Percentiles rank a stretch among this genome's conserved stretches.
Evolutionary conservation across 2,329 filamentous ascomycete genomes (phyloP).

Genomic region (Calycina herbarum): DNA sequence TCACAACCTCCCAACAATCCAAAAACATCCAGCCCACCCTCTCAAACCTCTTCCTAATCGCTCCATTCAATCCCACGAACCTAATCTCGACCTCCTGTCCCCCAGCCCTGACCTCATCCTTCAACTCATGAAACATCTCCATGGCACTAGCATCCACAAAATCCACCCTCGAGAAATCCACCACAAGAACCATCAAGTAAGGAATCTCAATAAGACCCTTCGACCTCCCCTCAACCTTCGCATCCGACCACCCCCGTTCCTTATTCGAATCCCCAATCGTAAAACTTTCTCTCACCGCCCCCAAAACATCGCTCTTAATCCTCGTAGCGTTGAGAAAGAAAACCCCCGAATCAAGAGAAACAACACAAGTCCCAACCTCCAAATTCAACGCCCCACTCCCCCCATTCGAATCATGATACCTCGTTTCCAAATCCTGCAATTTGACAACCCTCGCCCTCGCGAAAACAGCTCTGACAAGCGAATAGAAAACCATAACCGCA

Average conservation of each 20-base stretch:
- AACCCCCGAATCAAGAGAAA: not conserved
- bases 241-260: slow-evolving; percentile 8
- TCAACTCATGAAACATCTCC: slow-evolving; percentile 20
- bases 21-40: slow-evolving; percentile 21
- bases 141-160: slow-evolving; percentile 22
- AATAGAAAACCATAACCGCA: slow-evolving; percentile 19
- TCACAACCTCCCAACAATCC: slow-evolving; percentile 3
- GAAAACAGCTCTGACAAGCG: slow-evolving; percentile 18
- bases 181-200: slow-evolving; percentile 11
- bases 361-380: not conserved
- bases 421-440: not conserved
- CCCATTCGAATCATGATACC: not conserved
- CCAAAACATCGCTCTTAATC: slow-evolving; percentile 8
- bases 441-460: slow-evolving; percentile 5
- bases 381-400: not conserved
- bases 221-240: slow-evolving; percentile 3
- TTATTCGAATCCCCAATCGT: slow-evolving; percentile 4
- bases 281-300: slow-evolving; percentile 5
- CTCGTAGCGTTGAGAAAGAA: slow-evolving; percentile 4
- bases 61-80: slow-evolving; percentile 19
- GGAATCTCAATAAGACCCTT: slow-evolving; percentile 8
- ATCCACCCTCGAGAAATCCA: slow-evolving; percentile 16
- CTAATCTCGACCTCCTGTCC: slow-evolving; percentile 16
- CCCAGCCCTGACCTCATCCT: slow-evolving; percentile 16
- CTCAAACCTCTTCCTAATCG: slow-evolving; percentile 16